These are phyloP conservation scores for Talaromyces sp. DNA, from an alignment of 2,329 filamentous ascomycete species.

Conservation along the genomic window DNA sequence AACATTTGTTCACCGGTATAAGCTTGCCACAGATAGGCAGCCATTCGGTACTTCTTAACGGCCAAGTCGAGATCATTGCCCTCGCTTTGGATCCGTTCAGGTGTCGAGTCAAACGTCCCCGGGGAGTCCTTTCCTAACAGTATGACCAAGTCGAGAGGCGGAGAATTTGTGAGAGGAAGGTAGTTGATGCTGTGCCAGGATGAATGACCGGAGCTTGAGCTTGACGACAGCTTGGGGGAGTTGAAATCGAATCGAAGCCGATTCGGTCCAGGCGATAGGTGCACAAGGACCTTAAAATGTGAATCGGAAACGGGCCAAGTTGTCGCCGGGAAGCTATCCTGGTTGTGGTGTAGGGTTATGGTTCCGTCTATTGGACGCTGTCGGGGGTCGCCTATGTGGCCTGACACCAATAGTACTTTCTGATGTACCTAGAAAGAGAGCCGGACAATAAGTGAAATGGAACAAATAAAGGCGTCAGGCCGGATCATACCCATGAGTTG, in stretches of 20 bases:
- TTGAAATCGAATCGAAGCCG: constrained; percentile 82
- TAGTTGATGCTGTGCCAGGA: constrained; percentile 82
- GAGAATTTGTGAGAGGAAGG: constrained; percentile 71
- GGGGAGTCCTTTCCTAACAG: constrained; percentile 84
- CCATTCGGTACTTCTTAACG: constrained; percentile 87
- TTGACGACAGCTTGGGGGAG: constrained; percentile 69
- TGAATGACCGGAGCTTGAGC: constrained; percentile 66
- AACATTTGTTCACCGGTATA: constrained; percentile 97
- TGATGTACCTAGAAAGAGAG: constrained; percentile 68
- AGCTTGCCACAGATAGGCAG: constrained; percentile 93
- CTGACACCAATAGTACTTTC: constrained; percentile 79
- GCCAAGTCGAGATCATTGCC: constrained; percentile 79
- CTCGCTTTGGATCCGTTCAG: constrained; percentile 71
- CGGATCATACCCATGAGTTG: constrained; percentile 71
- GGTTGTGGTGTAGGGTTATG: constrained; percentile 73
- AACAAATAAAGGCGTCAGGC: background rate
- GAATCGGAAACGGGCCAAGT: constrained; percentile 86
- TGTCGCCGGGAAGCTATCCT: constrained; percentile 78
- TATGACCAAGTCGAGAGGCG: constrained; percentile 85
- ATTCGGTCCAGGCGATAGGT: constrained; percentile 89
- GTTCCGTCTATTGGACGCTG: constrained; percentile 71
- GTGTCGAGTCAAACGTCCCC: constrained; percentile 77
- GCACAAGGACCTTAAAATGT: constrained; percentile 86
- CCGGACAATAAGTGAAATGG: background rate
- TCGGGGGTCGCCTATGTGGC: constrained; percentile 71